These are phyloP conservation scores for Neospora caninum DNA, from an alignment of 169 alveolate genomes.

Conservation along the genomic window DNA sequence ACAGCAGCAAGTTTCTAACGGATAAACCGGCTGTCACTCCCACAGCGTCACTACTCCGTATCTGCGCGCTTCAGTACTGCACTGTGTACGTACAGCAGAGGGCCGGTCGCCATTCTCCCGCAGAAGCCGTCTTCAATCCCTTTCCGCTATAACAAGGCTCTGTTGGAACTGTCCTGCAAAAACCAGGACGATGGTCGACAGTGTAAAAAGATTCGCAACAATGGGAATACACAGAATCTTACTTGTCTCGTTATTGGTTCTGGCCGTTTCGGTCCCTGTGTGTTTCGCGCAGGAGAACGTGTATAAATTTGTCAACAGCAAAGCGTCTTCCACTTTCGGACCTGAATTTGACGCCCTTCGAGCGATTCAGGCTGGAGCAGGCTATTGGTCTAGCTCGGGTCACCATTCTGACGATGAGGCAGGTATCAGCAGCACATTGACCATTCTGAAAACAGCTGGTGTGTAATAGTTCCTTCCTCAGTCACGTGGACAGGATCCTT, in stretches of 20 bases:
- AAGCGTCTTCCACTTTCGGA: conserved; percentile 64
- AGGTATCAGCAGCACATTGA: conserved; percentile 28
- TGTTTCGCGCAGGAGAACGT: conserved; percentile 42
- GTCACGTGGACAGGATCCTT: conserved; percentile 67
- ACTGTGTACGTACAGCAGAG: neutral
- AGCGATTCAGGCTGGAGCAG: conserved; percentile 69
- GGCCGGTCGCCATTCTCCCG: neutral
- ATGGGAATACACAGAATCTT: conserved; percentile 6
- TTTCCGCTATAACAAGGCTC: neutral
- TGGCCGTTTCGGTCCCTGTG: neutral
- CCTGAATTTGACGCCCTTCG: conserved; percentile 66
- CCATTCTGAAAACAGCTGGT: neutral
- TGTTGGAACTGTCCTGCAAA: neutral
- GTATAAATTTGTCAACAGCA: conserved; percentile 15
- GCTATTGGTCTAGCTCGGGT: conserved; percentile 70
- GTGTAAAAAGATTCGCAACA: neutral
- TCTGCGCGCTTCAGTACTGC: neutral
- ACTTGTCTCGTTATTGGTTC: neutral
- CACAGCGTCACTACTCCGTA: neutral
- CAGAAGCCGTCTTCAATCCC: neutral
- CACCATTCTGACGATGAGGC: conserved; percentile 68
- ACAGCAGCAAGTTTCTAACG: too few species aligned
- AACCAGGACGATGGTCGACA: neutral
- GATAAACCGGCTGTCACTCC: too few species aligned
- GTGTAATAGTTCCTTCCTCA: neutral